Evolutionary conservation across 2,329 filamentous ascomycete genomes (phyloP), one percentile per base, ranked within the genome.

Genomic region (Penicillium brevicompactum): DNA sequence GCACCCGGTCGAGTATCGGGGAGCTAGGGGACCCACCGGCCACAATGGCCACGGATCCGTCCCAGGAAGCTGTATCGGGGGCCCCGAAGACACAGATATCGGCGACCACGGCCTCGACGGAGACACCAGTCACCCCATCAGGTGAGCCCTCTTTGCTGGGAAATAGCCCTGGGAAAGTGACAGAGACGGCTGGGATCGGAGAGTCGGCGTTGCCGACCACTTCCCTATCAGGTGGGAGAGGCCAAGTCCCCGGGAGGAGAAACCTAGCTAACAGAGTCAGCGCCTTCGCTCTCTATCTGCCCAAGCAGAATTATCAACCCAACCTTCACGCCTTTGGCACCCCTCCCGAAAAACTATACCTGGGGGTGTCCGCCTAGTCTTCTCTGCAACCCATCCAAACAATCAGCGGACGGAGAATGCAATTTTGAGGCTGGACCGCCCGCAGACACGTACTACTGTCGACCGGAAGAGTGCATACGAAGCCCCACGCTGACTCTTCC

Each of bases 321-420:
- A 11, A 70, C 68, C 0, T 74, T 65, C 49, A 71, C 66, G 1
- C 66, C 69, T 4, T 8, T 50, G 1, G 48, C 52, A 5, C 61
- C 65, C 0, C 62, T 67, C 10, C 71, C 70, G 2, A 61, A 56
- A 2, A 61, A 73, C 58, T 70, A 67, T 51, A 56, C 62, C 24
- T 70, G 67, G 73, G 76, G 76, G 31, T 79, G 76, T 55, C 67
- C 70, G 16, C 76, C 76, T n/a, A 74, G 74, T 7, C 72, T 63
- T 40, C 64, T 78, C 24, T 79, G 76, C 55, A 69, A 63, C 32
- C 74, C 75, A 5, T 62, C 56, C 3, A 71, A 69, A 38, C 48
- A 40, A 7, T 57, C 58, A 4, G 51, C 45, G 11, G 63, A 68
- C 37, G 66, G 63, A 4, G 60, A 66, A 6, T 79, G 76, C 60